Percentiles rank a stretch among this genome's conserved stretches.
Evolutionary conservation across 805 yeast species (phyloP).

Genomic region (Saccharomyces kudriavzevii): DNA sequence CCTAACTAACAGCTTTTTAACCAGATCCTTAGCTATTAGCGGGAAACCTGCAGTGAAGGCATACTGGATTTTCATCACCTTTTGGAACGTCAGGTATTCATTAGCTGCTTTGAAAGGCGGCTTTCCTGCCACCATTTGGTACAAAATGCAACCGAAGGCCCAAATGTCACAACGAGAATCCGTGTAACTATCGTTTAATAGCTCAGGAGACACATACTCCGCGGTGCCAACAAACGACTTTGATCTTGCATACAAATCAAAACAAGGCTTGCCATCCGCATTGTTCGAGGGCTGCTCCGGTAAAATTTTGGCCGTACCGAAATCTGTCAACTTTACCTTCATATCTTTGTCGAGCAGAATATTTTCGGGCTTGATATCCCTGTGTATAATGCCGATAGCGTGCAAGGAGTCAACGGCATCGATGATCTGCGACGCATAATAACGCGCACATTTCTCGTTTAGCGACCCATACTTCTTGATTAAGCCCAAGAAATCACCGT

Average conservation of each 20-base stretch:
- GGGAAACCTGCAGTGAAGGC: conserved; percentile 81
- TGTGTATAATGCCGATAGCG: conserved; percentile 60
- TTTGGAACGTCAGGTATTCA: conserved; percentile 70
- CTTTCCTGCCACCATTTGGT: conserved; percentile 85
- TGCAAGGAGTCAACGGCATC: conserved; percentile 68
- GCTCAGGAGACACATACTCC: conserved; percentile 70
- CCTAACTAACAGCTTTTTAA: conserved; percentile 53
- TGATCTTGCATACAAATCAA: conserved; percentile 60
- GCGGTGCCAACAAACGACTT: conserved; percentile 78
- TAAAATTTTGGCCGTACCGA: conserved; percentile 68
- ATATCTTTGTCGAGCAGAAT: conserved; percentile 51
- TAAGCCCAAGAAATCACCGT: conserved; percentile 60
- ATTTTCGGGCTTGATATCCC: conserved; percentile 76
- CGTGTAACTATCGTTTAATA: conserved; percentile 62
- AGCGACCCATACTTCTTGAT: conserved; percentile 57
- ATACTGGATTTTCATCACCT: conserved; percentile 63
- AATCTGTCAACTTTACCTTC: conserved; percentile 63
- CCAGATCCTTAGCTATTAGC: conserved; percentile 54
- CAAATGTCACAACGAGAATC: conserved; percentile 94
- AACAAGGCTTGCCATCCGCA: conserved; percentile 35
- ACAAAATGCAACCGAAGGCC: conserved; percentile 92
- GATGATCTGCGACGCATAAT: conserved; percentile 63
- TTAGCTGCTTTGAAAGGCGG: conserved; percentile 79
- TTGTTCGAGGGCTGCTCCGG: conserved; percentile 36
- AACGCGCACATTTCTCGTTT: conserved; percentile 56